Evolutionary conservation across 73 alveolate species (phyloP), one percentile per base, ranked within the genome.

Genomic region (Uronychia setigera): DNA sequence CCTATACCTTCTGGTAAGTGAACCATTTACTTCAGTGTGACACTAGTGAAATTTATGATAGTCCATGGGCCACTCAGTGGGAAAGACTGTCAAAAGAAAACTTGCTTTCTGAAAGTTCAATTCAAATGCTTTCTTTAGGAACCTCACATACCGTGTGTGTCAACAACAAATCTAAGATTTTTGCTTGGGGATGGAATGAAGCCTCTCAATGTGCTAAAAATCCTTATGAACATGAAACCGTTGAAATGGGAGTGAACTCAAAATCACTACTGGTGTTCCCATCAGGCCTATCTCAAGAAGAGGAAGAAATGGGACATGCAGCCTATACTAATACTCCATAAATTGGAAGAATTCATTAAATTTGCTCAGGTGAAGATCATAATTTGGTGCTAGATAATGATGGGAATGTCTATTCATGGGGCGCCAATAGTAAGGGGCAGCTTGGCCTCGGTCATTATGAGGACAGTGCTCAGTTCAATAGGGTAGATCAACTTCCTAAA

Each of bases 381-480:
- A 88, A 94, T 83, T 77, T 97, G 35, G 91, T 94, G 26, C 89
- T 93, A n/a, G 95, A 91, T 60, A 57, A 78, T 57, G 94, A 92
- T 77, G 96, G 97, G 30, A 92, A 91, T 74, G 84, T 97, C 60
- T 87, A 90, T 83, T 90, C 96, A 29, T 97, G 95, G 89, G 99
- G 99, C 28, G 95, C 91, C 76, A 97, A 97, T 83, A 92, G 88
- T 30, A 96, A 95, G 87, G 99, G 99, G 1, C 96, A 97, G 87
- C 93, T 97, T 58, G 99, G 99, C 19, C 91, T 97, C 57, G 99
- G 99, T 26, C 96, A 95, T 76, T 97, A 96, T 79, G 93, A 92
- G 19, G 95, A 93, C 29, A 80, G 32, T 25, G 74, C 0, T 26
- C 27, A 29, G 31, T 90, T 86, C 31, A 59, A 46, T 26, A 35